A percentile compares a stretch with the other conserved stretches of the same genome.
phyloP scores from a whole-genome alignment of 2,329 filamentous ascomycete genomes.

The Alternaria tenuissima region DNA sequence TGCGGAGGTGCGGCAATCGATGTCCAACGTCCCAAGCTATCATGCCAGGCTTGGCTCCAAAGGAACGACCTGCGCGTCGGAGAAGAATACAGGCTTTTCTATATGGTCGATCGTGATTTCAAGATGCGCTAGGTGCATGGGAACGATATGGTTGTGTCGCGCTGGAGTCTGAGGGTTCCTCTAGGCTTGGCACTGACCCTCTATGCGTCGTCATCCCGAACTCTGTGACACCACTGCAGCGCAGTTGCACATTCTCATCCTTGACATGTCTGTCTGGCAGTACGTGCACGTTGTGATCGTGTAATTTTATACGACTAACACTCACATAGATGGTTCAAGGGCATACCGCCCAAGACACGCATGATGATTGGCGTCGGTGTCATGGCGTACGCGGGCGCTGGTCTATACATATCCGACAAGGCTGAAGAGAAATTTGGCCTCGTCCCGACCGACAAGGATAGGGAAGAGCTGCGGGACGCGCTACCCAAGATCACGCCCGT shows the following conservation, averaged over 20 bases:
- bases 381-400: slow-evolving; percentile 77
- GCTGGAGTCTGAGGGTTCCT: neutral
- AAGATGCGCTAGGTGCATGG: neutral
- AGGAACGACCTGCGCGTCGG: neutral
- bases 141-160: neutral
- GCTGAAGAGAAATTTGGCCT: slow-evolving; percentile 78
- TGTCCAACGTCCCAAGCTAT: slow-evolving; percentile 3
- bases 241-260: slow-evolving; percentile 3
- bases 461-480: slow-evolving; percentile 68
- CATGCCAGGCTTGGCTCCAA: slow-evolving; percentile 11
- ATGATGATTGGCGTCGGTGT: slow-evolving; percentile 76
- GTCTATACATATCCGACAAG: slow-evolving; percentile 75
- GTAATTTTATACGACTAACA: slow-evolving; percentile 6
- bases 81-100: neutral
- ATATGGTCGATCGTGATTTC: neutral
- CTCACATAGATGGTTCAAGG: slow-evolving; percentile 64
- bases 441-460: slow-evolving; percentile 76
- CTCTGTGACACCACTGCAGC: slow-evolving; percentile 5
- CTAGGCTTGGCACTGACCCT: slow-evolving; percentile 13
- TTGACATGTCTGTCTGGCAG: slow-evolving; percentile 50
- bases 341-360: slow-evolving; percentile 74
- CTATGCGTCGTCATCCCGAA: slow-evolving; percentile 11
- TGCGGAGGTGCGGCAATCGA: slow-evolving; percentile 22
- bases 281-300: slow-evolving; percentile 21
- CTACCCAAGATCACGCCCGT: slow-evolving; percentile 66